Conservation (phyloP, 495 filamentous ascomycete species). For the Xylaria sp. region DNA sequence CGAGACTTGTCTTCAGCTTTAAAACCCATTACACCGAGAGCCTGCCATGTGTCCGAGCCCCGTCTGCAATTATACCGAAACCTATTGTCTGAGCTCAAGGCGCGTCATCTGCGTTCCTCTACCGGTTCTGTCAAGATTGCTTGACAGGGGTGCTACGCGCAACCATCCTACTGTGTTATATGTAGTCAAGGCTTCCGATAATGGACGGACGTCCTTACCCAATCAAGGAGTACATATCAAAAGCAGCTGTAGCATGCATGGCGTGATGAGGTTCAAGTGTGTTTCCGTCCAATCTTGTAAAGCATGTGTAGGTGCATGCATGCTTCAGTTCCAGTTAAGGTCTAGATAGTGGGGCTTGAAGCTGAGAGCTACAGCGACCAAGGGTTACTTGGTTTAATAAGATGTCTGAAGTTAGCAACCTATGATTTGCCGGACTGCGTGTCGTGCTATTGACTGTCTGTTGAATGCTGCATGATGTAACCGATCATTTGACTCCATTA, state of each 20-base stretch:
- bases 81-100: not conserved
- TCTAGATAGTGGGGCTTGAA: not conserved
- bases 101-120: not conserved
- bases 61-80: not conserved
- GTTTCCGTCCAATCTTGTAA: not conserved
- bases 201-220: not conserved
- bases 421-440: not conserved
- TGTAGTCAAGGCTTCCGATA: not conserved
- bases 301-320: not conserved
- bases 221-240: not conserved
- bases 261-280: not conserved
- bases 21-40: not conserved
- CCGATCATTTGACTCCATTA: not conserved
- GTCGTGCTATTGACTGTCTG: not conserved
- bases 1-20: conserved; percentile 2
- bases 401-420: not conserved
- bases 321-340: conserved; percentile 5
- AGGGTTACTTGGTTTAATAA: not conserved
- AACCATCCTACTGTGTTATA: not conserved
- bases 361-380: not conserved
- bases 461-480: not conserved
- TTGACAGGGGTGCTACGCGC: not conserved
- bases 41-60: not conserved
- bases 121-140: not conserved
- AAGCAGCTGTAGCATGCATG: not conserved